A percentile compares a stretch with the other conserved stretches of the same genome.
Conservation (phyloP, 768 basidiomycete species). For the Favolaschia claudopus region DNA sequence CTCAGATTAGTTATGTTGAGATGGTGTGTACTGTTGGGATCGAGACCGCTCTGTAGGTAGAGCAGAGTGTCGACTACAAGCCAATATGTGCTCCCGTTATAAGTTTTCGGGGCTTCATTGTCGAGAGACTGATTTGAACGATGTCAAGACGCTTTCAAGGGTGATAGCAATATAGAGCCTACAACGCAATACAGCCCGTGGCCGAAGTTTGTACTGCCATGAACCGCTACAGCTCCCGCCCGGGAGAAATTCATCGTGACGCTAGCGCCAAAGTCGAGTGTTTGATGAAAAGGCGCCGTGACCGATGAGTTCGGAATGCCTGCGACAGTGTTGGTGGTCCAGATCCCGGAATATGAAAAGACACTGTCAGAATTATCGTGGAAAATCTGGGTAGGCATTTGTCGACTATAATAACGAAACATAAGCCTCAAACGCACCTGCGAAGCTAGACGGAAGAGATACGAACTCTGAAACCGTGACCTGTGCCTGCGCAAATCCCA, state of each 20-base stretch:
- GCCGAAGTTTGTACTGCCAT: slow-evolving; percentile 11
- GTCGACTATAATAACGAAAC: not conserved
- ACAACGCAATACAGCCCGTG: slow-evolving; percentile 15
- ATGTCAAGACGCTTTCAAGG: not conserved
- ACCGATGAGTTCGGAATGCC: slow-evolving; percentile 15
- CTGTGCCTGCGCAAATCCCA: not conserved
- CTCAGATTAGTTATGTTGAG: slow-evolving; percentile 12
- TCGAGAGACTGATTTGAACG: slow-evolving; percentile 4
- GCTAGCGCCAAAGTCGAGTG: not conserved
- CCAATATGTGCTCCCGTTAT: slow-evolving; percentile 16
- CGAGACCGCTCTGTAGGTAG: slow-evolving; percentile 16
- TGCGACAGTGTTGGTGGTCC: not conserved
- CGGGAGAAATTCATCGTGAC: slow-evolving; percentile 12
- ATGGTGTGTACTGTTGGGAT: not conserved
- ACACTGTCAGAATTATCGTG: slow-evolving; percentile 11
- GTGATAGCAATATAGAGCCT: not conserved
- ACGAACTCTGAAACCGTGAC: slow-evolving; percentile 7
- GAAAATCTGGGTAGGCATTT: not conserved
- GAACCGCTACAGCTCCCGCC: slow-evolving; percentile 4
- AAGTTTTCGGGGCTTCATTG: not conserved
- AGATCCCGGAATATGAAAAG: slow-evolving; percentile 5
- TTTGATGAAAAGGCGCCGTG: slow-evolving; percentile 13
- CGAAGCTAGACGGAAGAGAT: too few relatives aligned
- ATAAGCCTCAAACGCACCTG: too few relatives aligned
- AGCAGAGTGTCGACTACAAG: slow-evolving; percentile 5